These are phyloP conservation scores for Acanthamoeba healyi DNA, from an alignment of 208 protist genomes.

Conservation along the genomic window DNA sequence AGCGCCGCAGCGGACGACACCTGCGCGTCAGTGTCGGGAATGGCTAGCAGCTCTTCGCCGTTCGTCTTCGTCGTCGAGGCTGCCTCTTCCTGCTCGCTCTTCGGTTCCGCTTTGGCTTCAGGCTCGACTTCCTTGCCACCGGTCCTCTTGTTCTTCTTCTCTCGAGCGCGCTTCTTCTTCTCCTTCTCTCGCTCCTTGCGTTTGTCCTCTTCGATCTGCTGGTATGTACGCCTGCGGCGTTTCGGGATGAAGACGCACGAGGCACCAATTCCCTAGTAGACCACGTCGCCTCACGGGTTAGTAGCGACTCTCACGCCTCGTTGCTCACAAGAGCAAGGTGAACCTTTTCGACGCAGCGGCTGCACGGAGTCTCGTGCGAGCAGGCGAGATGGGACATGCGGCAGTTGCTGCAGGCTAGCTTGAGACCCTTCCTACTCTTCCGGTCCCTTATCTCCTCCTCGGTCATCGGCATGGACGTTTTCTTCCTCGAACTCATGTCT, in stretches of 20 bases:
- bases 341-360: not conserved
- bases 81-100: not conserved
- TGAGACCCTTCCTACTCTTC: constrained; percentile 3
- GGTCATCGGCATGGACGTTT: not conserved
- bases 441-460: not conserved
- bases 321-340: not conserved
- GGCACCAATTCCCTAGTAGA: not conserved
- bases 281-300: too few relatives aligned
- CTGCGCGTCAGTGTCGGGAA: too few relatives aligned
- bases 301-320: not conserved
- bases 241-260: not conserved
- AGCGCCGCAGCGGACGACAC: not conserved
- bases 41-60: too few relatives aligned
- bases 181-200: not conserved
- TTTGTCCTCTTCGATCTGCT: constrained; percentile 9
- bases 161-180: not conserved
- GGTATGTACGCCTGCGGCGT: not conserved
- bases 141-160: not conserved
- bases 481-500: not conserved
- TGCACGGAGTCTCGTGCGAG: not conserved
- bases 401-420: constrained; percentile 29
- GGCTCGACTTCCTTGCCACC: not conserved
- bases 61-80: not conserved
- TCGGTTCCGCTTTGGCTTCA: not conserved
- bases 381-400: not conserved